Conservation (phyloP, 176 grass and related monocot genomes). For the Lolium multiflorum region DNA sequence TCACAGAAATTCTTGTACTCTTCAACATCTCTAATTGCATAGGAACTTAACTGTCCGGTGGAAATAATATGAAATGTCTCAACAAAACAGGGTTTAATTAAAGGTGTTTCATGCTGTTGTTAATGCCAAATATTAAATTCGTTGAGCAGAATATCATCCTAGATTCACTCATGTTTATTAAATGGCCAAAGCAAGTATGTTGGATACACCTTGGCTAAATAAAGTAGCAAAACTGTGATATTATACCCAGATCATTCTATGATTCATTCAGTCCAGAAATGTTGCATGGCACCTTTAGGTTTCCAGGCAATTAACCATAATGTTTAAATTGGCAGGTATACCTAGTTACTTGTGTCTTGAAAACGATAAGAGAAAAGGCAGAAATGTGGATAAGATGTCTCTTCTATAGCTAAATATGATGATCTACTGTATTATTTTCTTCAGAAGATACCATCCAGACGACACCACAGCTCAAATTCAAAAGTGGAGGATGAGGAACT, state of each 20-base stretch:
- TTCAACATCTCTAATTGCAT: slow-evolving; percentile 92
- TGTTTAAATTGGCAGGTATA: background rate
- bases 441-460: slow-evolving; percentile 18
- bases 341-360: background rate
- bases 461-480: background rate
- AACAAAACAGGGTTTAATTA: background rate
- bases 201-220: background rate
- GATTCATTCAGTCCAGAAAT: background rate
- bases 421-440: slow-evolving; percentile 24
- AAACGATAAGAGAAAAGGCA: slow-evolving; percentile 1
- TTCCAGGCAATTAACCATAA: slow-evolving; percentile 2
- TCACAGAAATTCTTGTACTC: slow-evolving; percentile 99
- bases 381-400: slow-evolving; percentile 13
- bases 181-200: slow-evolving; percentile 13
- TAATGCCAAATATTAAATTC: background rate
- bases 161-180: background rate
- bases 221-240: background rate
- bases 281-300: background rate
- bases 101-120: slow-evolving; percentile 19
- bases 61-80: slow-evolving; percentile 41
- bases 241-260: background rate
- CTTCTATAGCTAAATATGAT: slow-evolving; percentile 8
- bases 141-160: slow-evolving; percentile 16
- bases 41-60: slow-evolving; percentile 87
- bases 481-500: slow-evolving; percentile 1